Evolutionary conservation across 1,284 basidiomycete genomes (phyloP), one percentile per base, ranked within the genome.

Genomic region (Irpex sp.): DNA sequence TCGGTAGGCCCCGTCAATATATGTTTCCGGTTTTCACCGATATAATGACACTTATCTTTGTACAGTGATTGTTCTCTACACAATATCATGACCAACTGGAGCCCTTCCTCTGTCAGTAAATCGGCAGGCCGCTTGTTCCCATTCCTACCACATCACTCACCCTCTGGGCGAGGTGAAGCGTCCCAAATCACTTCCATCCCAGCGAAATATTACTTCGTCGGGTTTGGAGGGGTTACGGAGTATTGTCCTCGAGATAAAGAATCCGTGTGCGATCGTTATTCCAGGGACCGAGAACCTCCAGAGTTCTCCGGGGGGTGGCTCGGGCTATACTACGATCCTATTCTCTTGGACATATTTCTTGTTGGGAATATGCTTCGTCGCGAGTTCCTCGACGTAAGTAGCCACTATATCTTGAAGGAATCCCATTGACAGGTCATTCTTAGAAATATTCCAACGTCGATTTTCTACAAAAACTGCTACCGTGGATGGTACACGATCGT

Each of bases 321-420:
- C 11, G 10, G 10, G 18, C 45, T 18, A 18, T 13, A 13, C 18
- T 49, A 49, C 45, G 45, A 49, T 18, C 45, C 45, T 13, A 11
- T 49, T 6, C 45, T 13, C 45, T 49, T 49, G 45, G 58, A 60
- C 24, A 22, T 60, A 60, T 60, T 60, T 60, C 58, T 60, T 11
- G 58, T 60, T 18, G 58, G 58, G 10, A 27, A 60, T 27, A 60
- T 60, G 58, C 58, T 60, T 60, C 58, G 58, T 22, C 58, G 58
- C 20, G 58, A 60, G 24, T 60, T 60, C 20, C 58, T 60, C 24
- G 24, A 20, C 58, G 58, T 60, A 60, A 11, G 58, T 60, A 13
- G 45, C 18, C 18, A 49, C 45, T 6, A 13, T 49, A 49, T 11
- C 11, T 22, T 60, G 13, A 27, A 18, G 58, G 10, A 56, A 56